Conservation (phyloP, 2,329 filamentous ascomycete genomes). For the Blastomyces silverae region DNA sequence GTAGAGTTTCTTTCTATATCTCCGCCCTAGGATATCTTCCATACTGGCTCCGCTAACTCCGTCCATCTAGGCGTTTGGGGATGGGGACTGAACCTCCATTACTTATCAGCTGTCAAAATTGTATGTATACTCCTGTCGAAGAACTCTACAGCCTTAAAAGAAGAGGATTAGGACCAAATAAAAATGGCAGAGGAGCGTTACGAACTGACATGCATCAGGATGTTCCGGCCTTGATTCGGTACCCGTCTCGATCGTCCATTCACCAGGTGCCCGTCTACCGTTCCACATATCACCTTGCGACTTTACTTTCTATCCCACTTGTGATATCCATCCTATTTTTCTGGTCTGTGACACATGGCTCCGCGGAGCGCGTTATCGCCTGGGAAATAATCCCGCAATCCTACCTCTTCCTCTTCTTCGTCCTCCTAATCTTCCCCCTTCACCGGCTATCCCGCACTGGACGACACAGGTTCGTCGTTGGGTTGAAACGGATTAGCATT, state of each 20-base stretch:
- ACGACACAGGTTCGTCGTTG: constrained; percentile 66
- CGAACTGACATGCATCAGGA: constrained; percentile 47
- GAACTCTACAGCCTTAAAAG: not conserved
- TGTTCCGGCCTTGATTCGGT: constrained; percentile 77
- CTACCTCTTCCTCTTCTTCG: constrained; percentile 66
- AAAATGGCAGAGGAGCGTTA: not conserved
- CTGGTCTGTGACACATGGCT: constrained; percentile 71
- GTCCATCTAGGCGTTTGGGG: constrained; percentile 70
- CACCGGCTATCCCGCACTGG: constrained; percentile 62
- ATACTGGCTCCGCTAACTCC: not conserved
- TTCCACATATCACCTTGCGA: constrained; percentile 80
- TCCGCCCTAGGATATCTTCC: not conserved
- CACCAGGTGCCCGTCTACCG: constrained; percentile 68
- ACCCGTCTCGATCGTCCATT: constrained; percentile 65
- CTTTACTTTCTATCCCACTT: constrained; percentile 65
- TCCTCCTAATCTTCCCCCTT: constrained; percentile 66
- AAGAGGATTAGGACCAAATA: not conserved
- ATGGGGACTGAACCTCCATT: constrained; percentile 88
- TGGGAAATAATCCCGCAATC: constrained; percentile 83
- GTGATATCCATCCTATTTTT: constrained; percentile 67
- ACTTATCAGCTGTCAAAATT: constrained; percentile 70
- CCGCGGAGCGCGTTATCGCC: constrained; percentile 60
- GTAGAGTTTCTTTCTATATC: constrained; percentile 44
- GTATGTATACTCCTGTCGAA: constrained; percentile 38
- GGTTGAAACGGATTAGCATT: constrained; percentile 68